Percentiles rank a stretch among this genome's conserved stretches.
Evolutionary conservation across 805 yeast species (phyloP).

Genomic region (Suhomyces sp.): DNA sequence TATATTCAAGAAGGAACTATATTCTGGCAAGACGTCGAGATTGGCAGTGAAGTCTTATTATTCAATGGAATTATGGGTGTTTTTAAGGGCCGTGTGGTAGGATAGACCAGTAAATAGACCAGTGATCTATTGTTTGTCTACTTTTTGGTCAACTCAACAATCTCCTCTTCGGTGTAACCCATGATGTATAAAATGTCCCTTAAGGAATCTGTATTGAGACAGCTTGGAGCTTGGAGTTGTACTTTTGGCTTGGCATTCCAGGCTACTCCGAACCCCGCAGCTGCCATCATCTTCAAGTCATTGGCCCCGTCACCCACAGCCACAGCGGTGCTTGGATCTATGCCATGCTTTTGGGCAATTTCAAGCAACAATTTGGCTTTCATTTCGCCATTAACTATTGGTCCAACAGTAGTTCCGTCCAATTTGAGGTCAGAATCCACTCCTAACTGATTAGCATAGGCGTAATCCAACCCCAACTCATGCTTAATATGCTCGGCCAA

Average conservation of each 20-base stretch:
- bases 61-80: slow-evolving; percentile 87
- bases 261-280: slow-evolving; percentile 91
- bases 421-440: slow-evolving; percentile 46
- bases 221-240: slow-evolving; percentile 76
- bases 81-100: slow-evolving; percentile 51
- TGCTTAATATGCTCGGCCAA: slow-evolving; percentile 73
- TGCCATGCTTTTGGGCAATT: slow-evolving; percentile 53
- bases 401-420: slow-evolving; percentile 76
- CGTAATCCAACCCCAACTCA: slow-evolving; percentile 73
- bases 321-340: slow-evolving; percentile 53
- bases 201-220: slow-evolving; percentile 71
- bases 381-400: slow-evolving; percentile 78
- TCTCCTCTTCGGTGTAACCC: slow-evolving; percentile 65
- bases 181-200: slow-evolving; percentile 75
- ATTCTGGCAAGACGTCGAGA: slow-evolving; percentile 40
- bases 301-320: slow-evolving; percentile 98
- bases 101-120: not conserved
- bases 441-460: slow-evolving; percentile 74
- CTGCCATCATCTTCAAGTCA: slow-evolving; percentile 87
- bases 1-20: slow-evolving; percentile 54
- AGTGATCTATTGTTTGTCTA: not conserved
- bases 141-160: slow-evolving; percentile 23
- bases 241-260: slow-evolving; percentile 97
- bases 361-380: slow-evolving; percentile 72
- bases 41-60: slow-evolving; percentile 69